phyloP scores from a whole-genome alignment of 2,329 filamentous ascomycete species.

The Microsporum audouinii region DNA sequence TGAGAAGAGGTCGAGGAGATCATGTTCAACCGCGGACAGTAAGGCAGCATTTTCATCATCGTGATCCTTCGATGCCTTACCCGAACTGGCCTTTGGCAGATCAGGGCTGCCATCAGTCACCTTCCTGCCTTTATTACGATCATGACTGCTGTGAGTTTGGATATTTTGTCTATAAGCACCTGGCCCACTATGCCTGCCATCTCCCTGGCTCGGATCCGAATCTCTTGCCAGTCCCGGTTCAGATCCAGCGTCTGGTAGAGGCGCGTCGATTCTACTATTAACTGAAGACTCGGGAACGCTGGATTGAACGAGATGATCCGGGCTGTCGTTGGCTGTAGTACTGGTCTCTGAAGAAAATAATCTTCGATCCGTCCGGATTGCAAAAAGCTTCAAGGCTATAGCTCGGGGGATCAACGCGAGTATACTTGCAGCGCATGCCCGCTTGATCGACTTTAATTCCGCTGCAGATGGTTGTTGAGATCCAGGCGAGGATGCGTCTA shows the following conservation, averaged over 20 bases:
- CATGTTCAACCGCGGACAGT: slow-evolving; percentile 48
- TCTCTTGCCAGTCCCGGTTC: slow-evolving; percentile 8
- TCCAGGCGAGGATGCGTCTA: slow-evolving; percentile 8
- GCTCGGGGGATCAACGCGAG: slow-evolving; percentile 33
- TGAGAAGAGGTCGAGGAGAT: slow-evolving; percentile 60
- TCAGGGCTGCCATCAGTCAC: neutral
- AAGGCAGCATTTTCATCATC: slow-evolving; percentile 40
- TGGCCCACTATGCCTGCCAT: neutral
- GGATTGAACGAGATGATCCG: neutral
- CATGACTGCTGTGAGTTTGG: slow-evolving; percentile 7
- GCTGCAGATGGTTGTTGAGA: slow-evolving; percentile 17
- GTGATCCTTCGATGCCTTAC: slow-evolving; percentile 1
- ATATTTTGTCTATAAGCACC: neutral
- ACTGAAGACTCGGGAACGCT: neutral
- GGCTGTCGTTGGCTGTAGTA: slow-evolving; percentile 1
- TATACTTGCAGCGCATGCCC: slow-evolving; percentile 34
- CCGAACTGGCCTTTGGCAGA: neutral
- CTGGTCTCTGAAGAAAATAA: neutral
- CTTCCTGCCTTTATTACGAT: neutral
- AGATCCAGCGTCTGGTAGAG: slow-evolving; percentile 8
- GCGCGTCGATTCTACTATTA: neutral
- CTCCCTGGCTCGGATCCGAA: slow-evolving; percentile 9
- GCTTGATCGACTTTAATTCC: slow-evolving; percentile 33
- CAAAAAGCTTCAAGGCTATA: slow-evolving; percentile 27
- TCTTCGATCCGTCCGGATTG: slow-evolving; percentile 7